Conservation (phyloP, 2,329 filamentous ascomycete species). For the Paraconiothyrium brasiliense region DNA sequence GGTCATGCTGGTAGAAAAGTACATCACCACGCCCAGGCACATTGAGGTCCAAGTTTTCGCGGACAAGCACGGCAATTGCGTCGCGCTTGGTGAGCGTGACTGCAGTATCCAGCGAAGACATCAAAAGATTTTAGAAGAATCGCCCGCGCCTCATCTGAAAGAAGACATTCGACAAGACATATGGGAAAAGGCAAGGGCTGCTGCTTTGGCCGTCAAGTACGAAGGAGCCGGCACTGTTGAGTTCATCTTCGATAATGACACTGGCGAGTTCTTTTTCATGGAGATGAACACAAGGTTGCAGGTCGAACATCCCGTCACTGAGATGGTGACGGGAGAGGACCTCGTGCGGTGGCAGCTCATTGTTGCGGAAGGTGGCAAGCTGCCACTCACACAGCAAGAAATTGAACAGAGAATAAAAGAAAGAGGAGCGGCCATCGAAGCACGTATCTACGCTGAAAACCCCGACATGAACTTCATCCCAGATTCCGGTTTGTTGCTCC, state of each 20-base stretch:
- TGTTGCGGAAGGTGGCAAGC: conserved; percentile 76
- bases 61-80: conserved; percentile 71
- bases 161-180: conserved; percentile 69
- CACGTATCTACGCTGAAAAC: conserved; percentile 95
- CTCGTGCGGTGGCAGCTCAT: conserved; percentile 95
- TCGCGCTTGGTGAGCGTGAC: conserved; percentile 71
- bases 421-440: conserved; percentile 90
- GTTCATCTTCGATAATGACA: conserved; percentile 75
- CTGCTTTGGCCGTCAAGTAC: conserved; percentile 70
- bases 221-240: conserved; percentile 74
- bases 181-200: conserved; percentile 71
- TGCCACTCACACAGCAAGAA: conserved; percentile 72
- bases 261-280: conserved; percentile 74
- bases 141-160: conserved; percentile 69
- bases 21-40: conserved; percentile 72
- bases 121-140: conserved; percentile 74
- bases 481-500: conserved; percentile 86
- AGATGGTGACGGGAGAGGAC: conserved; percentile 78
- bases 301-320: conserved; percentile 95
- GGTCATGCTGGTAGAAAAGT: conserved; percentile 73
- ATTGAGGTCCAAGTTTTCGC: conserved; percentile 75
- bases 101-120: conserved; percentile 73
- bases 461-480: conserved; percentile 92
- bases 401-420: conserved; percentile 75
- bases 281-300: conserved; percentile 85